Conservation (phyloP, 768 basidiomycete species). For the Xerocomellus intermedius region DNA sequence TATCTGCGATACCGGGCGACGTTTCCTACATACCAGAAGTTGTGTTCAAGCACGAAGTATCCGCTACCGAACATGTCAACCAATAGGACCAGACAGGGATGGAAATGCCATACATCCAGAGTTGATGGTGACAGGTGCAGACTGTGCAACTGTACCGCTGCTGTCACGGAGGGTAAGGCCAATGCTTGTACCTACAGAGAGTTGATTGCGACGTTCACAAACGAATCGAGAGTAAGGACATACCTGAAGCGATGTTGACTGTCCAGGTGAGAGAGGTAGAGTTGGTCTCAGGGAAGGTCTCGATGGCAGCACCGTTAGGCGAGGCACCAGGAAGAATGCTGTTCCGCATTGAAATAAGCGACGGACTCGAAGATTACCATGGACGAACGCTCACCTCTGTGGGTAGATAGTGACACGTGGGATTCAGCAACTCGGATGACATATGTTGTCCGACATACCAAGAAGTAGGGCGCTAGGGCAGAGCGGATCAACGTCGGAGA, state of each 20-base stretch:
- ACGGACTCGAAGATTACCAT: not conserved
- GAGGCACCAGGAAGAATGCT: slow-evolving; percentile 57
- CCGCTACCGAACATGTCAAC: slow-evolving; percentile 29
- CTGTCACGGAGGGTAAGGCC: slow-evolving; percentile 62
- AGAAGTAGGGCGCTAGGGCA: slow-evolving; percentile 54
- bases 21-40: slow-evolving; percentile 23
- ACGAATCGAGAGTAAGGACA: not conserved
- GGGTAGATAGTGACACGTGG: not conserved
- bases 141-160: slow-evolving; percentile 48
- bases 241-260: slow-evolving; percentile 49
- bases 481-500: not conserved
- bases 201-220: not conserved
- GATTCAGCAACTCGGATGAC: not conserved
- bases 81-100: not conserved
- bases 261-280: slow-evolving; percentile 52
- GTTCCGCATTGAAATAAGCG: not conserved
- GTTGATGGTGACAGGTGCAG: slow-evolving; percentile 51
- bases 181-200: slow-evolving; percentile 44
- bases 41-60: slow-evolving; percentile 34
- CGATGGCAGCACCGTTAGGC: slow-evolving; percentile 44
- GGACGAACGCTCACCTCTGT: slow-evolving; percentile 39
- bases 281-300: slow-evolving; percentile 42
- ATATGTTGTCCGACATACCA: slow-evolving; percentile 47
- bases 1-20: slow-evolving; percentile 8
- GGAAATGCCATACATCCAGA: slow-evolving; percentile 45